phyloP scores from a whole-genome alignment of 345 rosid genomes.

The Heritiera fomes region DNA sequence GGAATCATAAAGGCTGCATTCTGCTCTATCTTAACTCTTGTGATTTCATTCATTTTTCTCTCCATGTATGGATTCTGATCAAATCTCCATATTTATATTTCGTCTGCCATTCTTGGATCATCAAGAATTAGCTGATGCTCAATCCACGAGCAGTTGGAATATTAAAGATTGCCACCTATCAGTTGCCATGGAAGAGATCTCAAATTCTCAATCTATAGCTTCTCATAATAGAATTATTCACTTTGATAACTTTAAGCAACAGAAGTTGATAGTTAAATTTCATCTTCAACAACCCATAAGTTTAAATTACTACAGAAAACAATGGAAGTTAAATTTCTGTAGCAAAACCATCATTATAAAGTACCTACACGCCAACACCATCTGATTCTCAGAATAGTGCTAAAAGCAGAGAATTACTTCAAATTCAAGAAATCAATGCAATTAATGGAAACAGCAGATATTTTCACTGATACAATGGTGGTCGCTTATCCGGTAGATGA shows the following conservation, averaged over 20 bases:
- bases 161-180: background rate
- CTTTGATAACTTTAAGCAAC: background rate
- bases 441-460: background rate
- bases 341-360: background rate
- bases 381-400: background rate
- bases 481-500: no score
- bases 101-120: background rate
- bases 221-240: background rate
- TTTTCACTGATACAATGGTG: background rate
- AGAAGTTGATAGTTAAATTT: no score
- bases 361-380: background rate
- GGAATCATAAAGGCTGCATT: background rate
- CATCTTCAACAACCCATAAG: no score
- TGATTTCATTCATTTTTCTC: background rate
- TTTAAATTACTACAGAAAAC: no score
- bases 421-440: background rate
- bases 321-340: background rate
- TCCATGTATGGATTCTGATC: background rate
- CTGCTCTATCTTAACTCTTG: background rate
- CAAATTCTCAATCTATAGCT: background rate
- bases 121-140: background rate
- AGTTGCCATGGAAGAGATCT: background rate
- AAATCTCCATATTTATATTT: background rate
- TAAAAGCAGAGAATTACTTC: background rate
- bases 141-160: background rate